These are phyloP conservation scores for Echeveria elegans DNA, from an alignment of 164 flowering plant genomes.

Conservation along the genomic window DNA sequence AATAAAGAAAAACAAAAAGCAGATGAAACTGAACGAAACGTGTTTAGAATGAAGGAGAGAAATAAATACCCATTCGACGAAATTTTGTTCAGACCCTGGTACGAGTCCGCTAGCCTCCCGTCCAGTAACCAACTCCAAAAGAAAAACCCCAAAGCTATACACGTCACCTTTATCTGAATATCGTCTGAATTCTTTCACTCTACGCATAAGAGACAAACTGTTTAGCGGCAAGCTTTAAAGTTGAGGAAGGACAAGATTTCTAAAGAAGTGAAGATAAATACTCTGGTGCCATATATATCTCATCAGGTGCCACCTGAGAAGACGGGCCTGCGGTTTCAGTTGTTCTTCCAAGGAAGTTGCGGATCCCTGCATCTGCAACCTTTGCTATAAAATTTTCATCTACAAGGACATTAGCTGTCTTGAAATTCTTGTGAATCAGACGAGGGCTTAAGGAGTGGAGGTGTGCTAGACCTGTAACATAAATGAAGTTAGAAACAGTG, in stretches of 20 bases:
- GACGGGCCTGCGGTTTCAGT: constrained; percentile 66
- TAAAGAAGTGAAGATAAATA: constrained; percentile 21
- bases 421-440: constrained; percentile 76
- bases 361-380: constrained; percentile 91
- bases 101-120: constrained; percentile 43
- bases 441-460: constrained; percentile 77
- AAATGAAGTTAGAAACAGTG: too few relatives aligned
- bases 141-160: constrained; percentile 84
- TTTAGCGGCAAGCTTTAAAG: neutral
- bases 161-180: constrained; percentile 83
- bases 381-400: constrained; percentile 80
- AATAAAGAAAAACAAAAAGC: neutral
- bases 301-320: constrained; percentile 46
- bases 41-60: neutral
- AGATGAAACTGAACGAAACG: neutral
- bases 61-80: constrained; percentile 64
- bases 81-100: constrained; percentile 33
- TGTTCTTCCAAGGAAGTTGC: constrained; percentile 48
- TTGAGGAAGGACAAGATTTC: neutral
- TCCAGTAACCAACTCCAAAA: constrained; percentile 77
- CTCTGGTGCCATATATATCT: constrained; percentile 82
- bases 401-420: constrained; percentile 85
- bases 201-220: constrained; percentile 18
- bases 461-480: constrained; percentile 64
- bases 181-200: constrained; percentile 67